Conservation (phyloP, 768 basidiomycete species). For the Lentinus brumalis region DNA sequence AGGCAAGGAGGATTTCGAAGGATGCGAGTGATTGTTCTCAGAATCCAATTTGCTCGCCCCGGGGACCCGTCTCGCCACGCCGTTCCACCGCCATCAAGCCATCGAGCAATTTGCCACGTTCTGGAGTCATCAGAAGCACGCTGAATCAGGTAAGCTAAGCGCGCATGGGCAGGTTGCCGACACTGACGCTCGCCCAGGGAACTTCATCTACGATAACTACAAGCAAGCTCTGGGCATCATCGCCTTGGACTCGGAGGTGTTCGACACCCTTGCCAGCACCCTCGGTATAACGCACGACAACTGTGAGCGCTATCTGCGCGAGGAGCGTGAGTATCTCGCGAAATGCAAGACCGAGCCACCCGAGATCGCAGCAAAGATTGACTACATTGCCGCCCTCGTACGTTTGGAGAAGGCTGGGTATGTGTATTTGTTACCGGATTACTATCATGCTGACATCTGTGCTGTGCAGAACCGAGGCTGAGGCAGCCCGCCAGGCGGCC, state of each 20-base stretch:
- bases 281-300: background rate
- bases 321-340: slow-evolving; percentile 17
- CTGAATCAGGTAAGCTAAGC: slow-evolving; percentile 22
- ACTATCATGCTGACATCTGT: too few species aligned
- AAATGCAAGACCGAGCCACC: slow-evolving; percentile 16
- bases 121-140: slow-evolving; percentile 29
- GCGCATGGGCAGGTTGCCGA: too few species aligned
- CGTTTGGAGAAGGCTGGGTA: slow-evolving; percentile 3
- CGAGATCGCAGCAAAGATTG: slow-evolving; percentile 3
- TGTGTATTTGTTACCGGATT: too few species aligned
- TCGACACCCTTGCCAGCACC: background rate
- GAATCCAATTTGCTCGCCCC: slow-evolving; percentile 28
- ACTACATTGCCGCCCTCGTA: slow-evolving; percentile 17
- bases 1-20: slow-evolving; percentile 31
- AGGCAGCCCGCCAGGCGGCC: too few species aligned
- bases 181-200: too few species aligned
- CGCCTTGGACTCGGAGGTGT: background rate
- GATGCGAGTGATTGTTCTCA: slow-evolving; percentile 30
- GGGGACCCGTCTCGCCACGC: slow-evolving; percentile 23
- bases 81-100: slow-evolving; percentile 31
- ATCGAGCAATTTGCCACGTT: slow-evolving; percentile 24
- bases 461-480: too few species aligned
- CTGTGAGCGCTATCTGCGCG: slow-evolving; percentile 11
- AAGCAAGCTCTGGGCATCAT: slow-evolving; percentile 3
- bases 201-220: slow-evolving; percentile 18